Evolutionary conservation across 768 basidiomycete genomes (phyloP).

Genomic region (Baorangia bicolor): DNA sequence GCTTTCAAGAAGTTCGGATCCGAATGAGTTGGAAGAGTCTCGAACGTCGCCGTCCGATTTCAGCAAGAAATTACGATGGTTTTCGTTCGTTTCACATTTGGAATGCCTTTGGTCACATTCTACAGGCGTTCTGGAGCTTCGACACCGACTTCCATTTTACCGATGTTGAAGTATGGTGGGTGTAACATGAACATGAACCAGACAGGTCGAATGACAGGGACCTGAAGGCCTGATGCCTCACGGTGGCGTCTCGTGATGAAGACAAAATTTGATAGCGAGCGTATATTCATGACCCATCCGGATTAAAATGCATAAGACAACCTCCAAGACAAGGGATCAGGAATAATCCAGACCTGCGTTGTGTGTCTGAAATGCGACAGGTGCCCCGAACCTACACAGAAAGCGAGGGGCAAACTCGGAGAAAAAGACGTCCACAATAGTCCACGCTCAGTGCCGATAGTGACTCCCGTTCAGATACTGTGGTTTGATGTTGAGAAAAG

Average conservation of each 20-base stretch:
- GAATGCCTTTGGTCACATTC: neutral
- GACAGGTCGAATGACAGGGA: neutral
- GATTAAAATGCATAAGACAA: neutral
- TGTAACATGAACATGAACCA: neutral
- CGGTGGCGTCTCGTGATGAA: neutral
- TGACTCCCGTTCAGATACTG: neutral
- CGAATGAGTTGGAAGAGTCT: neutral
- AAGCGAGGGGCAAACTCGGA: neutral
- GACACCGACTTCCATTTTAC: constrained; percentile 2
- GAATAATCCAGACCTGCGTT: neutral
- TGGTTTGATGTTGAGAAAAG: constrained; percentile 3
- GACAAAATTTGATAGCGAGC: neutral
- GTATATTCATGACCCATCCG: neutral
- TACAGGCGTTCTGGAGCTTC: neutral
- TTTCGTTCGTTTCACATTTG: neutral
- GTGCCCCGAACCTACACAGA: neutral
- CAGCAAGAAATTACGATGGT: neutral
- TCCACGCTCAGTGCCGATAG: neutral
- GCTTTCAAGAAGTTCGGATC: neutral
- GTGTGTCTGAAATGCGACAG: neutral
- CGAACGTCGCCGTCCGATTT: neutral
- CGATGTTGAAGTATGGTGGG: neutral
- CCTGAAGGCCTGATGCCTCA: no score
- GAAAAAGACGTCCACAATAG: neutral
- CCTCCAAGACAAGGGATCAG: neutral